Evolutionary conservation across 2,329 filamentous ascomycete genomes (phyloP).

Genomic region (Orbilia quercus): DNA sequence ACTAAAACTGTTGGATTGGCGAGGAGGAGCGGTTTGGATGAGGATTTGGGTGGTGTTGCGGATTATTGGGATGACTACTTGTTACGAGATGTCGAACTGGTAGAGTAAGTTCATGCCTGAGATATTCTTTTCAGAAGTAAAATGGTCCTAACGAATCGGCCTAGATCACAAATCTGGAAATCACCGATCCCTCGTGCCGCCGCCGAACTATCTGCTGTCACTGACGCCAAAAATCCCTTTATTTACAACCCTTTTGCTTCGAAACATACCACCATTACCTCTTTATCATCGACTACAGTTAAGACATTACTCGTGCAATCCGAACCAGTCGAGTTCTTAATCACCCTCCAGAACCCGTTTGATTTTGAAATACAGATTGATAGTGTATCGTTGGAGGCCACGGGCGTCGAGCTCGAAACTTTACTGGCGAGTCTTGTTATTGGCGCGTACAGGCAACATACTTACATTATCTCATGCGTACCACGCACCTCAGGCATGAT

Average conservation of each 20-base stretch:
- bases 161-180: slow-evolving; percentile 61
- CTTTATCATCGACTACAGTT: slow-evolving; percentile 71
- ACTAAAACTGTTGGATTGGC: slow-evolving; percentile 83
- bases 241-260: slow-evolving; percentile 89
- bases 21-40: slow-evolving; percentile 75
- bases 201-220: slow-evolving; percentile 65
- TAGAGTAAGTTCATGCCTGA: slow-evolving; percentile 54
- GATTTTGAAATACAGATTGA: slow-evolving; percentile 93
- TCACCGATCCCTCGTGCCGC: slow-evolving; percentile 74
- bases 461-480: slow-evolving; percentile 80
- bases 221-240: slow-evolving; percentile 76
- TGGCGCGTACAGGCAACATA: slow-evolving; percentile 75
- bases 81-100: slow-evolving; percentile 78
- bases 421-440: slow-evolving; percentile 74
- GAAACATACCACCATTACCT: slow-evolving; percentile 72
- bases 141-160: neutral
- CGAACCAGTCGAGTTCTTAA: slow-evolving; percentile 79
- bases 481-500: slow-evolving; percentile 75
- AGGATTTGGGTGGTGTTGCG: slow-evolving; percentile 70
- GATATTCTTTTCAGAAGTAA: neutral
- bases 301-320: slow-evolving; percentile 73
- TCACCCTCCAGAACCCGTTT: slow-evolving; percentile 92
- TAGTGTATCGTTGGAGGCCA: slow-evolving; percentile 77
- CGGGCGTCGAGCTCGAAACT: slow-evolving; percentile 78
- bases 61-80: slow-evolving; percentile 99